A percentile compares a stretch with the other conserved stretches of the same genome.
phyloP scores from a whole-genome alignment of 331 rosid species.

The Saraca asoca region DNA sequence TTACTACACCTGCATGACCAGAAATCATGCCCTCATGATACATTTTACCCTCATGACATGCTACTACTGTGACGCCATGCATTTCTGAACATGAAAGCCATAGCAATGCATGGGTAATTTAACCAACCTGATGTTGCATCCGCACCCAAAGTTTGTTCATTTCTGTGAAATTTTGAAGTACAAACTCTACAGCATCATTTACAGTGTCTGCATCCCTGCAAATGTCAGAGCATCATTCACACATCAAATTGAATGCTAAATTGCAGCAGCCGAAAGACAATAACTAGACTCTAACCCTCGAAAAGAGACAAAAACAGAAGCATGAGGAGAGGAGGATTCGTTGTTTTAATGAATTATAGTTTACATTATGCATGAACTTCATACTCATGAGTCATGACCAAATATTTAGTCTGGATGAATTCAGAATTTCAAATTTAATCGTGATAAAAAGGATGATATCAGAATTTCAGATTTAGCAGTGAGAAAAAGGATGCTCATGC shows the following conservation, averaged over 20 bases:
- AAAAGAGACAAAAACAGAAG: slow-evolving; percentile 23
- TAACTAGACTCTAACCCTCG: slow-evolving; percentile 19
- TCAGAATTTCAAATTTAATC: not conserved
- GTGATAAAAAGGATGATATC: not conserved
- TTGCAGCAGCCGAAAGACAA: slow-evolving; percentile 20
- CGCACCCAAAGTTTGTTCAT: slow-evolving; percentile 99
- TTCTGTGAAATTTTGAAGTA: slow-evolving; percentile 96
- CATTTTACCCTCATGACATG: too few relatives aligned
- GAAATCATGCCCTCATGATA: slow-evolving; percentile 95
- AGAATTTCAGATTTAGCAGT: too few relatives aligned
- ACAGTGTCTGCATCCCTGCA: slow-evolving; percentile 95
- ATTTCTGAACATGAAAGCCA: too few relatives aligned
- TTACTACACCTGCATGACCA: slow-evolving; percentile 99
- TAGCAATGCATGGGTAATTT: slow-evolving; percentile 6
- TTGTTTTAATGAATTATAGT: slow-evolving; percentile 14
- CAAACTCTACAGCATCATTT: slow-evolving; percentile 92
- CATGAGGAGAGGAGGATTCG: not conserved
- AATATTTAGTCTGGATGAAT: slow-evolving; percentile 18
- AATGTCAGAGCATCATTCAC: slow-evolving; percentile 31
- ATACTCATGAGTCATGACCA: not conserved
- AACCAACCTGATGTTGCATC: slow-evolving; percentile 99
- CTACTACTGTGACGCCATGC: slow-evolving; percentile 5
- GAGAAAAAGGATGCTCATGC: not conserved
- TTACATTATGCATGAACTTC: slow-evolving; percentile 24
- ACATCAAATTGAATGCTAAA: slow-evolving; percentile 36